Percentiles rank a stretch among this genome's conserved stretches.
phyloP scores from a whole-genome alignment of 2,329 filamentous ascomycete species.

The Tolypocladium ovalisporum region DNA sequence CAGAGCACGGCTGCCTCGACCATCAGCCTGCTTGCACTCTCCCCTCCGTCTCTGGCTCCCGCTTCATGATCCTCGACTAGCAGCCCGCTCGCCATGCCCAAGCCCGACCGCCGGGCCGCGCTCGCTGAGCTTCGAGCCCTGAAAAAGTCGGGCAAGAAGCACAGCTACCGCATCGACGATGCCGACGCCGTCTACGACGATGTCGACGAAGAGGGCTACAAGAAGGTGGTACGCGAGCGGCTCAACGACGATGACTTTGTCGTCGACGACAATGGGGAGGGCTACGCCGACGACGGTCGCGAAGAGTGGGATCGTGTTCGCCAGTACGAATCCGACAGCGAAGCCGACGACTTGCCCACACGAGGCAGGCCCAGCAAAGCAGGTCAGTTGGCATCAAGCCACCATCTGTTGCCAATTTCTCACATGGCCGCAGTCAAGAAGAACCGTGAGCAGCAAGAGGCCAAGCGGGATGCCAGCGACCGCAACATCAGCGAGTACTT shows the following conservation, averaged over 20 bases:
- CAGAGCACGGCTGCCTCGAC: not conserved
- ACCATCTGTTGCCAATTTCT: not conserved
- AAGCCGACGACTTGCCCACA: conserved; percentile 28
- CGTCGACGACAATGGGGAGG: conserved; percentile 94
- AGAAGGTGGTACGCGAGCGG: conserved; percentile 82
- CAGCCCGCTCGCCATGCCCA: conserved; percentile 20
- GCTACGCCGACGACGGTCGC: conserved; percentile 91
- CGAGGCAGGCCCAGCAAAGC: conserved; percentile 40
- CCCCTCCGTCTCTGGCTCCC: not conserved
- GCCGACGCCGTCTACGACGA: conserved; percentile 85
- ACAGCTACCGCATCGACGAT: conserved; percentile 77
- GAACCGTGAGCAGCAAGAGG: conserved; percentile 77
- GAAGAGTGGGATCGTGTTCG: conserved; percentile 81
- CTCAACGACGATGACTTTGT: conserved; percentile 96
- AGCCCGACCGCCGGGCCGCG: conserved; percentile 32
- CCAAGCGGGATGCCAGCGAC: conserved; percentile 77
- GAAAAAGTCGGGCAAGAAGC: conserved; percentile 83
- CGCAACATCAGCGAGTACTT: conserved; percentile 94
- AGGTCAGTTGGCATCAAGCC: conserved; percentile 23
- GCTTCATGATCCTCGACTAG: conserved; percentile 7
- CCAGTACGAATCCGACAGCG: conserved; percentile 63
- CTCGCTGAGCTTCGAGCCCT: conserved; percentile 75
- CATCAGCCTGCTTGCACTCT: not conserved
- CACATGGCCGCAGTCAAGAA: conserved; percentile 54
- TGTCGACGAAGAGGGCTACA: conserved; percentile 94